A percentile compares a stretch with the other conserved stretches of the same genome.
Conservation (phyloP, 2,329 filamentous ascomycete species). For the Lecanoromycetidae sp. region DNA sequence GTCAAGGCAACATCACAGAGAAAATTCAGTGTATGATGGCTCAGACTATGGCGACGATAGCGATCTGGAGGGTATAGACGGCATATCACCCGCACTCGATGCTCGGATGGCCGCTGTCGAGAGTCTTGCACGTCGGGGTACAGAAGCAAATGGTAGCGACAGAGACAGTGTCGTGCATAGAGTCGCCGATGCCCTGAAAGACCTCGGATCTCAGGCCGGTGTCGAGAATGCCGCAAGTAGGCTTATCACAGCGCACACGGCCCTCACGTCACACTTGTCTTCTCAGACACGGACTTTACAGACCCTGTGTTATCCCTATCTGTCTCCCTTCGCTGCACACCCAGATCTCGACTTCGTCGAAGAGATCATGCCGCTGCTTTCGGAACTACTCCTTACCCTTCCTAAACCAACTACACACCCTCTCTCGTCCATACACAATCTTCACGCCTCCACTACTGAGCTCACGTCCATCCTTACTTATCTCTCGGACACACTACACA, state of each 20-base stretch:
- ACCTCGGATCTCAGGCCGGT: constrained; percentile 43
- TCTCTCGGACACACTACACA: constrained; percentile 82
- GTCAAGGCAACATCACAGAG: constrained; percentile 26
- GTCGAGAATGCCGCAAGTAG: constrained; percentile 47
- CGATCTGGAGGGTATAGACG: constrained; percentile 40
- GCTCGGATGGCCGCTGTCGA: constrained; percentile 44
- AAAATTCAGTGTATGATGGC: constrained; percentile 42
- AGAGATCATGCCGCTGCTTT: constrained; percentile 44
- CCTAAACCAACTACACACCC: constrained; percentile 26
- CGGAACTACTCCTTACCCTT: constrained; percentile 39
- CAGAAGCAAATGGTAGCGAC: constrained; percentile 40
- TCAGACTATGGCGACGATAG: constrained; percentile 47
- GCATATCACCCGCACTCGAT: constrained; percentile 44
- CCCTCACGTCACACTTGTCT: constrained; percentile 46
- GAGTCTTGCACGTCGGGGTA: constrained; percentile 40
- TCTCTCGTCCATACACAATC: constrained; percentile 15
- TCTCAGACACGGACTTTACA: constrained; percentile 50
- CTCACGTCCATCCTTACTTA: constrained; percentile 71
- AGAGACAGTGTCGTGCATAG: constrained; percentile 41
- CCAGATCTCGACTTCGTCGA: constrained; percentile 44
- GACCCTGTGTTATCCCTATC: constrained; percentile 45
- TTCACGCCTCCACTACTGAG: constrained; percentile 17
- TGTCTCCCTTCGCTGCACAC: constrained; percentile 44
- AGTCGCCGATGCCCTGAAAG: constrained; percentile 39
- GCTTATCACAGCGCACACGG: constrained; percentile 46